Percentiles rank a stretch among this genome's conserved stretches.
Conservation (phyloP, 495 filamentous ascomycete genomes). For the Penicillium ucsense region DNA sequence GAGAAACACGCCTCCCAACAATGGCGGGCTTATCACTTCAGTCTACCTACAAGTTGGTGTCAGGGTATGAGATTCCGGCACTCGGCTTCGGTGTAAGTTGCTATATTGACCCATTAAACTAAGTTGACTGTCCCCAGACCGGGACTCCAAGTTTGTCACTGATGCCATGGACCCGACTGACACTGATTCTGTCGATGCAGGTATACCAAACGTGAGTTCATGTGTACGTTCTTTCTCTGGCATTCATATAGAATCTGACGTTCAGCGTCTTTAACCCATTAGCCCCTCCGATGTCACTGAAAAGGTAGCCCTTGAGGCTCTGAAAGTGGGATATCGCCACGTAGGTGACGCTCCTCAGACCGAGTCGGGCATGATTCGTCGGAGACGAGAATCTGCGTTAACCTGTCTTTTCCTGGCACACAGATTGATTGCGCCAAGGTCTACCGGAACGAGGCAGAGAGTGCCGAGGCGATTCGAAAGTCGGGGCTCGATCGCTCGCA, state of each 20-base stretch:
- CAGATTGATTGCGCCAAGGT: slow-evolving; percentile 46
- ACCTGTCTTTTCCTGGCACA: not conserved
- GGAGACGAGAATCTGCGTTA: not conserved
- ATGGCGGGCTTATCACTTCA: slow-evolving; percentile 55
- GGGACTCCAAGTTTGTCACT: too few relatives aligned
- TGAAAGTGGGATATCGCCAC: slow-evolving; percentile 65
- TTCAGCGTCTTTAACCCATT: not conserved
- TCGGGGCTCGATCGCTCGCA: slow-evolving; percentile 36
- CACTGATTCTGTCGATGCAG: slow-evolving; percentile 22
- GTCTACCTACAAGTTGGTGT: slow-evolving; percentile 58
- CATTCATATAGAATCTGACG: not conserved
- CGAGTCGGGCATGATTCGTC: not conserved
- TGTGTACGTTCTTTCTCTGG: not conserved
- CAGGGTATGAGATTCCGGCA: slow-evolving; percentile 67
- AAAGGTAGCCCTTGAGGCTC: slow-evolving; percentile 49
- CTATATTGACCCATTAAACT: too few relatives aligned
- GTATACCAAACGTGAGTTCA: slow-evolving; percentile 61
- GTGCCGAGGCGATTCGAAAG: slow-evolving; percentile 34
- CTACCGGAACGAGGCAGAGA: slow-evolving; percentile 46
- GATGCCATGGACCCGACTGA: too few relatives aligned
- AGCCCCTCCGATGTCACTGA: slow-evolving; percentile 48
- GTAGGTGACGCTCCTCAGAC: slow-evolving; percentile 22
- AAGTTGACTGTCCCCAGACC: too few relatives aligned
- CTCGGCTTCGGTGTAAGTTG: slow-evolving; percentile 62
- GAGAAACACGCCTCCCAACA: slow-evolving; percentile 3